Evolutionary conservation across 345 rosid genomes (phyloP), one percentile per base, ranked within the genome.

Genomic region (Eucalyptus marginata): DNA sequence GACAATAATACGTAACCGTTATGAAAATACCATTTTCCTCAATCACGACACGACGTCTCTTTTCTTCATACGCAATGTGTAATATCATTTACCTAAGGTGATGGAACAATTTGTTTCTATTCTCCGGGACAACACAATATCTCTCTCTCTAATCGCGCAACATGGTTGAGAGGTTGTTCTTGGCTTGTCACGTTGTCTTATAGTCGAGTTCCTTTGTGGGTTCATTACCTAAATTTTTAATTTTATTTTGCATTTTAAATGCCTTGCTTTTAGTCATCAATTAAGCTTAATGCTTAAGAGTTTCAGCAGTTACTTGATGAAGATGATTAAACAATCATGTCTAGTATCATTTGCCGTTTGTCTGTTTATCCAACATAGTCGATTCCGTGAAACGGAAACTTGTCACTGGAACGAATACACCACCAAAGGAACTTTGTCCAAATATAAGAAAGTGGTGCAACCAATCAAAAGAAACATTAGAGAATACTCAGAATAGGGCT

Each of bases 21-120:
- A 36, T 9, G 8, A 71, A 36, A 71, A 5, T 71, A 18, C 40
- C 18, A 2, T 71, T 17, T 36, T 71, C 81, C 43, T 18, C 12
- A 18, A 71, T 71, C 81, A 33, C 25, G 1, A 71, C 25, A 71
- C 2, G 4, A 17, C 0, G 7, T 18, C 81, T 18, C 25, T 36
- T 71, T 52, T 52, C 10, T 18, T 22, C 25, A 22, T 71, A 71
- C 0, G 1, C 13, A 71, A 20, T 2, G 0, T 17, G 46, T 10
- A 10, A 17, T 71, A 71, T 71, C 81, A 33, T 71, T 71, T 71
- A 36, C 25, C 13, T 16, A 9, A 36, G 13, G 4, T 71, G 8
- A 36, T 18, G 43, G 44, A 36, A 36, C 24, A 18, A 18, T 10
- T 18, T 9, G 13, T 18, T 71, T 33, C 44, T 71, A 7, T 71